phyloP scores from a whole-genome alignment of 2,329 filamentous ascomycete species.

The Sclerotinia trifoliorum region DNA sequence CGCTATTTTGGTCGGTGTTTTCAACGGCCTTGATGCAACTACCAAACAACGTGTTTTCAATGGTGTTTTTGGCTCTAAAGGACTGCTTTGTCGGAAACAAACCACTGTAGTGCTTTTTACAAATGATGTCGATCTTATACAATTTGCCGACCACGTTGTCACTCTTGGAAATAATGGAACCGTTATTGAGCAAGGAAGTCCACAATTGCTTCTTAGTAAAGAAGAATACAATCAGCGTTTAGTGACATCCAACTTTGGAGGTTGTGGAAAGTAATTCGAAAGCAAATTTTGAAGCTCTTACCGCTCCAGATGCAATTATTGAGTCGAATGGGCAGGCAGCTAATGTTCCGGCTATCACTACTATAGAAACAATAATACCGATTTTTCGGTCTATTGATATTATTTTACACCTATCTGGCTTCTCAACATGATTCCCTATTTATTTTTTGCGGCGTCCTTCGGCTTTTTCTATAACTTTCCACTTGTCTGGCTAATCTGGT shows the following conservation, averaged over 20 bases:
- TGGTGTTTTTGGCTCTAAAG: constrained; percentile 24
- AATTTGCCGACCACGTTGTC: constrained; percentile 45
- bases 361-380: not conserved
- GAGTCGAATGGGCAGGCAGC: not conserved
- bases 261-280: not conserved
- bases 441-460: not conserved
- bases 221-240: constrained; percentile 8
- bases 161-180: constrained; percentile 37
- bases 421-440: not conserved
- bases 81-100: constrained; percentile 29
- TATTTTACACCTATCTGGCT: not conserved
- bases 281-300: not conserved
- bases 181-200: constrained; percentile 41
- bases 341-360: not conserved
- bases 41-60: constrained; percentile 29
- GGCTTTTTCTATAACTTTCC: not conserved
- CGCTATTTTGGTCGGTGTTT: constrained; percentile 34
- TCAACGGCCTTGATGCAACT: constrained; percentile 32
- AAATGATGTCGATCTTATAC: constrained; percentile 40
- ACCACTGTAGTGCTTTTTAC: constrained; percentile 42
- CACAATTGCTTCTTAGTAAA: constrained; percentile 22
- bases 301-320: not conserved
- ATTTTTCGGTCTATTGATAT: not conserved
- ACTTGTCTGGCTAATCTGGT: constrained; percentile 10
- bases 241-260: not conserved